Base-by-base conservation (phyloP, 2,329 filamentous ascomycete species). In the Beauveria varroae region DNA sequence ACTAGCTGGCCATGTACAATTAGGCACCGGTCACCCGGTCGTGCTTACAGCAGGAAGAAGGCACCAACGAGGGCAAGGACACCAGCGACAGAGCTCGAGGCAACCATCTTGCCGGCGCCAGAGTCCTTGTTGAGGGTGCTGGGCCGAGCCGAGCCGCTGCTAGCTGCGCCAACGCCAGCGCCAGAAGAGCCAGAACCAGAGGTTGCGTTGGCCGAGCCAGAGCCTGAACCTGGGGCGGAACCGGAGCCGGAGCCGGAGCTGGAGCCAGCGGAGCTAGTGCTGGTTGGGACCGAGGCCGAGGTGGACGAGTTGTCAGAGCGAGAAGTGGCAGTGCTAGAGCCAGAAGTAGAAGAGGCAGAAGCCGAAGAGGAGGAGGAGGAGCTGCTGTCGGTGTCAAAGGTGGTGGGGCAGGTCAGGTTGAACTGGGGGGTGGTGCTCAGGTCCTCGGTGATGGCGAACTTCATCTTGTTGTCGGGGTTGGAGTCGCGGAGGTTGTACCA, bases 401-500 rank as follows among this genome's bases (percentile, higher is more conserved):
- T 71, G 64, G 72, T 74, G 47, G 79, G 78, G 76, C 82, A 85
- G 67, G 74, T 78, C 60, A 85, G 76, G 69, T 85, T 75, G 72
- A 80, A 85, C 59, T 73, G 71, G 49, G 82, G 77, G 28, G 70
- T 79, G 66, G 78, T 81, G 64, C 74, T 78, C 57, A 85, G 75
- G 68, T 83, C 72, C 63, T 81, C 72, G 68, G 79, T 82, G 64
- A 85, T 79, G 70, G 76, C 81, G 57, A 85, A 85, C 76, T 83
- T 82, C 74, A 81, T 77, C 69, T 77, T 68, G 77, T 85, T 84
- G 70, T 78, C 81, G 55, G 81, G 79, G 77, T 84, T 84, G 70
- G 81, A 83, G 72, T 86, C 84, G 60, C 81, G 79, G 66, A 86
- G 78, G 65, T 75, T 79, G 74, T 86, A 87, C 83, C 83, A 86